These are phyloP conservation scores for Sherardia arvensis DNA, from an alignment of 257 asterid species.

Conservation along the genomic window DNA sequence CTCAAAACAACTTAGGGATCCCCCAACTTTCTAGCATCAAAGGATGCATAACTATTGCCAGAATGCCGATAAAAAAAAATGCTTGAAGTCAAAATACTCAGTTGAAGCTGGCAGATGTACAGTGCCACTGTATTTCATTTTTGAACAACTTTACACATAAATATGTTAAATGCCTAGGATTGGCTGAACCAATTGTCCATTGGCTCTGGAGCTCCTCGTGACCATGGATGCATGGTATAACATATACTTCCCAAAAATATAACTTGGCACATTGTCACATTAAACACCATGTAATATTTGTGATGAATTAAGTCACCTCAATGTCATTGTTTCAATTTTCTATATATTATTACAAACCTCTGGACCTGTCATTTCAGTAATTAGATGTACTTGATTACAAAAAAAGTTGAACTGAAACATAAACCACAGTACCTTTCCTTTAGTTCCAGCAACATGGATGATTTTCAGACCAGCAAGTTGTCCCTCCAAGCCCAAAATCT, in stretches of 20 bases:
- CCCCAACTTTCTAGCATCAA: too few species aligned
- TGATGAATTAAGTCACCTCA: background rate
- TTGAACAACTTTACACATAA: background rate
- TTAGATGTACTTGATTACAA: background rate
- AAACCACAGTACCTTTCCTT: slow-evolving; percentile 67
- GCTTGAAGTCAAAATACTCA: background rate
- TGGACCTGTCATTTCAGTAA: background rate
- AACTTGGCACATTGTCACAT: background rate
- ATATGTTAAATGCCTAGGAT: background rate
- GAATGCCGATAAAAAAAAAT: background rate
- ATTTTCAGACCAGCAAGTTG: slow-evolving; percentile 48
- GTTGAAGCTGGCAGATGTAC: background rate
- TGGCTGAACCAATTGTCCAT: background rate
- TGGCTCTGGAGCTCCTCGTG: background rate
- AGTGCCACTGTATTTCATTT: background rate
- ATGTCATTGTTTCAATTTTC: background rate
- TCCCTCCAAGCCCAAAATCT: slow-evolving; percentile 76
- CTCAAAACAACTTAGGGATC: too few species aligned
- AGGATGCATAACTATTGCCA: too few species aligned
- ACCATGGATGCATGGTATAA: background rate
- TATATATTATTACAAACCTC: background rate
- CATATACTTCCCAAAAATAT: background rate
- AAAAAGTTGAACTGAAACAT: background rate
- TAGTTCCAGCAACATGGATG: slow-evolving; percentile 87
- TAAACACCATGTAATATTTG: background rate